phyloP scores from a whole-genome alignment of 139 green algal species.

The Coelastrella sp. region DNA sequence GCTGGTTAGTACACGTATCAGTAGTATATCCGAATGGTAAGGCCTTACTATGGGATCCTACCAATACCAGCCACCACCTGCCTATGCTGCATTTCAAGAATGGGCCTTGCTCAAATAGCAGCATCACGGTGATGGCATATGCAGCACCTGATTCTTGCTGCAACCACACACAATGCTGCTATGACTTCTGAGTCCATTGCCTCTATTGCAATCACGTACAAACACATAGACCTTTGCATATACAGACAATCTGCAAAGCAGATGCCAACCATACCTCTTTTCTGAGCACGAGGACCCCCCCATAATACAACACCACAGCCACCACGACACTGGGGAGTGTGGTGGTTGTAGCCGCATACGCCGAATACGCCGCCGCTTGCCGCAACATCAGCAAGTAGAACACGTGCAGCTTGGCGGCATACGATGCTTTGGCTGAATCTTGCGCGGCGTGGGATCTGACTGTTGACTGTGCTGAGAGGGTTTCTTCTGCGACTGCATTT shows the following conservation, averaged over 20 bases:
- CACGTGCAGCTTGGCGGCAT: conserved; percentile 67
- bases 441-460: conserved; percentile 49
- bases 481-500: conserved; percentile 86
- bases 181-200: too few relatives aligned
- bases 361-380: conserved; percentile 67
- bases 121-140: too few relatives aligned
- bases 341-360: conserved; percentile 78
- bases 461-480: conserved; percentile 76
- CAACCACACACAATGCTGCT: too few relatives aligned
- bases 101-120: too few relatives aligned
- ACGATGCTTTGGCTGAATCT: conserved; percentile 66
- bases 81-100: too few relatives aligned
- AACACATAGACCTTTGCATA: too few relatives aligned
- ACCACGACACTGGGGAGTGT: conserved; percentile 78
- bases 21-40: too few relatives aligned
- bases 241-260: not conserved
- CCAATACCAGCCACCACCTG: too few relatives aligned
- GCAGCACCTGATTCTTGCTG: too few relatives aligned
- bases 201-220: too few relatives aligned
- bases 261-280: conserved; percentile 23
- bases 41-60: too few relatives aligned
- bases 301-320: conserved; percentile 74
- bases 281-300: conserved; percentile 35
- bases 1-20: too few relatives aligned
- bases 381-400: conserved; percentile 52